phyloP scores from a whole-genome alignment of 2,329 filamentous ascomycete genomes.

The Clarireedia paspali region DNA sequence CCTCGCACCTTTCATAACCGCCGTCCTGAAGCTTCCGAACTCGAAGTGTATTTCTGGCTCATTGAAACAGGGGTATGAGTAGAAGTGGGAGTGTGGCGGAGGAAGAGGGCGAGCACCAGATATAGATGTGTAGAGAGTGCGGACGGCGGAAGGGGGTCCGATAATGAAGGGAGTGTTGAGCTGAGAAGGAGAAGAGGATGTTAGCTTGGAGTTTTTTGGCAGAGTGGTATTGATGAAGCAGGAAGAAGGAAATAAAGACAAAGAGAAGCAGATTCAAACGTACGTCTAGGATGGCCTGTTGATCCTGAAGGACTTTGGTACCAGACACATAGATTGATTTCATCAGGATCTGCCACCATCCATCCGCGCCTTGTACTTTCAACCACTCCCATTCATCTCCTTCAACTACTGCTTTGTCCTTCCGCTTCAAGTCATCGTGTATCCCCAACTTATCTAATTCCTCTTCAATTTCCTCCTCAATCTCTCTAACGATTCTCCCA shows the following conservation, averaged over 20 bases:
- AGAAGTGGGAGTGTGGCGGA: conserved; percentile 18
- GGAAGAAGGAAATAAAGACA: not conserved
- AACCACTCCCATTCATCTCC: conserved; percentile 18
- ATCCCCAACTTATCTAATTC: not conserved
- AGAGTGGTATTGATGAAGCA: no score
- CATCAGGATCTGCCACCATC: conserved; percentile 21
- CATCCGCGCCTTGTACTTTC: conserved; percentile 19
- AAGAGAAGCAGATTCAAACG: not conserved
- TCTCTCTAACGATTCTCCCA: conserved; percentile 3
- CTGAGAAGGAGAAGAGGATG: not conserved
- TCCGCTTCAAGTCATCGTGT: conserved; percentile 1
- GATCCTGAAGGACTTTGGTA: conserved; percentile 13
- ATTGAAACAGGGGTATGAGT: conserved; percentile 20
- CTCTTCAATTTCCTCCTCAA: conserved; percentile 5
- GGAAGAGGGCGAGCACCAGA: conserved; percentile 15
- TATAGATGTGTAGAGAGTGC: conserved; percentile 17
- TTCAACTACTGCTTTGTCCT: not conserved
- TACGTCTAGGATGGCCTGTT: conserved; percentile 19
- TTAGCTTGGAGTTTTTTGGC: not conserved
- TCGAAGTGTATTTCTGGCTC: conserved; percentile 18
- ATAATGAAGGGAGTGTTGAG: conserved; percentile 21
- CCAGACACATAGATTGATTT: conserved; percentile 18
- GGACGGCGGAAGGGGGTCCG: conserved; percentile 16
- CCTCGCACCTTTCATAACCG: conserved; percentile 15
- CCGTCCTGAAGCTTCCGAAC: conserved; percentile 14